Conservation (phyloP, 2,329 filamentous ascomycete species). For the Colletotrichum coccodes region DNA sequence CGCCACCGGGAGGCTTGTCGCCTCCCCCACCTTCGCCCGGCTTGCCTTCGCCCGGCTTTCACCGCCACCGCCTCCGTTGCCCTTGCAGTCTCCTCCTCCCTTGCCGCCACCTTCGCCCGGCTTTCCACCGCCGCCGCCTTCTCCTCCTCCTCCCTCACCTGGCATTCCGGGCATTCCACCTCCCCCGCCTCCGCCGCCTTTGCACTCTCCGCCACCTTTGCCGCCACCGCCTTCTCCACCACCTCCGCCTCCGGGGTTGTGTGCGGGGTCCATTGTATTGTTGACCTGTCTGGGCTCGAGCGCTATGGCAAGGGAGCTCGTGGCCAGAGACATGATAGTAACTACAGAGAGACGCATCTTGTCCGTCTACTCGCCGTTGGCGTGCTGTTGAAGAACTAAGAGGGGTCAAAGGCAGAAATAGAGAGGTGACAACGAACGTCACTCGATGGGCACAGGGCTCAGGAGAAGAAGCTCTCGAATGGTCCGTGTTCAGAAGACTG, state of each 20-base stretch:
- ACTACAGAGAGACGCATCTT: conserved; percentile 27
- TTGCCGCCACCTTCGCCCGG: background rate
- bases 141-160: background rate
- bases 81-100: background rate
- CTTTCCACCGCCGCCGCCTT: background rate
- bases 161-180: background rate
- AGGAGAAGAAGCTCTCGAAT: background rate
- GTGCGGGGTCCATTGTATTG: background rate
- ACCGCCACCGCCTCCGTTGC: background rate
- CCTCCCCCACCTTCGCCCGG: background rate
- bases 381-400: background rate
- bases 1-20: background rate
- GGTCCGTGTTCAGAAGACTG: background rate
- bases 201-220: background rate
- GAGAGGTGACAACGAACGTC: background rate
- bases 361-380: background rate
- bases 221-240: background rate
- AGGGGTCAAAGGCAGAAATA: background rate
- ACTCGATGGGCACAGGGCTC: background rate
- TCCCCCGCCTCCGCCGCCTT: background rate
- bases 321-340: conserved; percentile 21
- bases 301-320: conserved; percentile 23
- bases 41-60: background rate
- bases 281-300: background rate
- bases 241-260: background rate